Percentiles rank a stretch among this genome's conserved stretches.
These are phyloP conservation scores for Sextonia rubra DNA, from an alignment of 164 flowering plant genomes.

Conservation along the genomic window DNA sequence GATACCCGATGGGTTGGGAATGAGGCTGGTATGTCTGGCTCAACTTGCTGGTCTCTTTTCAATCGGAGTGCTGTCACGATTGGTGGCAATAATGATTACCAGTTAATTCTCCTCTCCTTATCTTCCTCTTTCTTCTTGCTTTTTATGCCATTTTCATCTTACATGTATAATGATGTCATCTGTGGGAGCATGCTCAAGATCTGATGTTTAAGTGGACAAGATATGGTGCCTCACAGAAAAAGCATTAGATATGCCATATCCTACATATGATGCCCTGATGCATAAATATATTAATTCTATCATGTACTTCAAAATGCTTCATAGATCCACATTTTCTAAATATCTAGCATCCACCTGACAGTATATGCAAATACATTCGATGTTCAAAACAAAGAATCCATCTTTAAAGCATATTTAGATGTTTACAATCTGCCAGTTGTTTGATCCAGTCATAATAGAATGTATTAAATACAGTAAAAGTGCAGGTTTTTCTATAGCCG, in stretches of 20 bases:
- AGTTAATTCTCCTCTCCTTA: slow-evolving; percentile 37
- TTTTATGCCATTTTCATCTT: background rate
- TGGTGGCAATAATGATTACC: slow-evolving; percentile 63
- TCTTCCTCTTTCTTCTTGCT: background rate
- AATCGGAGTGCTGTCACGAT: slow-evolving; percentile 56
- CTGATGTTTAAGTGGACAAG: background rate
- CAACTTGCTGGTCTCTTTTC: slow-evolving; percentile 95
- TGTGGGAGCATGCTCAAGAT: background rate
- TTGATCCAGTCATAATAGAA: no score
- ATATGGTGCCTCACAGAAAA: background rate
- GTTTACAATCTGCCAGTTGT: no score
- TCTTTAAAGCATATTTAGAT: no score
- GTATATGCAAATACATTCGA: no score
- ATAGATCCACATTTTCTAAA: background rate
- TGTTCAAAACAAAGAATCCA: no score
- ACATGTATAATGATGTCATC: background rate
- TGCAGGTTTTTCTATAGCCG: no score
- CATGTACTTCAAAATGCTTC: background rate
- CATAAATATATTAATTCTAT: background rate
- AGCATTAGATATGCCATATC: background rate
- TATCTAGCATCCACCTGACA: no score
- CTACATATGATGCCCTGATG: background rate
- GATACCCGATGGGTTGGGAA: slow-evolving; percentile 90
- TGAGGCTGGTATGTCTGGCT: slow-evolving; percentile 75
- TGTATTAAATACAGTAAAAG: no score